Base-by-base conservation (phyloP, 148 eudicot species). In the Dysphania ambrosioides region DNA sequence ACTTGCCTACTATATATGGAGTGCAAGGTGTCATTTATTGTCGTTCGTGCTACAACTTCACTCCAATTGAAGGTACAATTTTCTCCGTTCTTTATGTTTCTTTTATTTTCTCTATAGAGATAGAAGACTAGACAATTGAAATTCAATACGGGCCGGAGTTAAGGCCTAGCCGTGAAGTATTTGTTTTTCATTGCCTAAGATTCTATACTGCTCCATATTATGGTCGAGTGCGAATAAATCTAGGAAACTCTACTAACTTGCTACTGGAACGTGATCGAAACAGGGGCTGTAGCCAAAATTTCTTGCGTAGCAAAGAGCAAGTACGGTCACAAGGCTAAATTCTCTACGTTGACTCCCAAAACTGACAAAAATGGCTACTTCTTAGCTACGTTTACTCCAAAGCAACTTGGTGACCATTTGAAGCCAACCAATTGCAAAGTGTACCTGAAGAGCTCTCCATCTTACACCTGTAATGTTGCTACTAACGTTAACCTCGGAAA, bases 311-410 rank as follows among this genome's bases (percentile, higher is more conserved):
- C 72, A 36, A 42, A 80, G 67, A 62, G 27, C 2, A 42, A 26
- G 4, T 15, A 64, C 61, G 79, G 78, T 56, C 30, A 75, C 67
- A 68, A 67, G 40, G 35, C 59, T 11, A 75, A 42, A 21, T 80
- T 75, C 61, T 70, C 82, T 24, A 70, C 31, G 60, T 18, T 41
- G 30, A 76, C 79, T 5, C 79, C 79, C 0, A 75, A 80, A 76
- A 76, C 83, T 4, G 79, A 80, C 23, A 72, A 75, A n/a, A 80
- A 75, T 42, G 83, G 83, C 27, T 80, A 75, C 56, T 80, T 70
- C 66, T 58, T 80, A 31, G 82, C 78, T 26, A 80, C 82, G 53
- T 80, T 80, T 34, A 75, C 82, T 4, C 79, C 71, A 13, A 49
- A 80, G 71, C 74, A 80, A 44, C 78, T 80, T 31, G 82, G 79